Evolutionary conservation across 768 basidiomycete genomes (phyloP), one percentile per base, ranked within the genome.

Genomic region (Agrocybe chaxingu): DNA sequence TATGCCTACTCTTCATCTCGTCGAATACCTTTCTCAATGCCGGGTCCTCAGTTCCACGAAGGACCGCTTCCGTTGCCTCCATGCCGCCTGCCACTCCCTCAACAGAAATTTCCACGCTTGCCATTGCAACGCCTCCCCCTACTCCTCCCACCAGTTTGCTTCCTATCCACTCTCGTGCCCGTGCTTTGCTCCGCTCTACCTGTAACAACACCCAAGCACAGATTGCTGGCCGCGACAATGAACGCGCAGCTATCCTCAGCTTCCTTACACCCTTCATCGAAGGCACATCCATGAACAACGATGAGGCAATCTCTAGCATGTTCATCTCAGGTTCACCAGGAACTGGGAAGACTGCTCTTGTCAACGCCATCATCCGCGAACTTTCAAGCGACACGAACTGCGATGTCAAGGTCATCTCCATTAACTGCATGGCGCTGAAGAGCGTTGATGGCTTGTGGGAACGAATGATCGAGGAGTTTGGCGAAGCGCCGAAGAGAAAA

Each of bases 311-410:
- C 24, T 72, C 80, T 8, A 76, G 80, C 38, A 74, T 96, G 51
- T 98, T 95, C 66, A 85, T 98, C 46, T 95, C 94, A 7, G 96
- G 96, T 7, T 82, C 92, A 1, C 93, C 94, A 3, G 96, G 95
- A 1, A 92, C 92, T 2, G 92, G 92, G 13, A 95, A 96, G 71
- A 95, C 91, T 1, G 92, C 91, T 0, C 72, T 96, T 3, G 80
- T 93, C 24, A 85, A 86, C 58, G 72, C 83, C 4, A 70, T 91
- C 29, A 64, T 94, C 16, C 66, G 65, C 13, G 66, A 70, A 7
- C 55, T 78, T 24, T 66, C 72, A 19, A 57, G 70, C 7, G 70
- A 73, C 30, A 56, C 57, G 38, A 48, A 58, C 32, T 48, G 59
- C 4, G 63, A 74, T n/a, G 63, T 80, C 39, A 76, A 72, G 55